Evolutionary conservation across 2,329 filamentous ascomycete species (phyloP).

Genomic region (Pseudogymnoascus sp.): DNA sequence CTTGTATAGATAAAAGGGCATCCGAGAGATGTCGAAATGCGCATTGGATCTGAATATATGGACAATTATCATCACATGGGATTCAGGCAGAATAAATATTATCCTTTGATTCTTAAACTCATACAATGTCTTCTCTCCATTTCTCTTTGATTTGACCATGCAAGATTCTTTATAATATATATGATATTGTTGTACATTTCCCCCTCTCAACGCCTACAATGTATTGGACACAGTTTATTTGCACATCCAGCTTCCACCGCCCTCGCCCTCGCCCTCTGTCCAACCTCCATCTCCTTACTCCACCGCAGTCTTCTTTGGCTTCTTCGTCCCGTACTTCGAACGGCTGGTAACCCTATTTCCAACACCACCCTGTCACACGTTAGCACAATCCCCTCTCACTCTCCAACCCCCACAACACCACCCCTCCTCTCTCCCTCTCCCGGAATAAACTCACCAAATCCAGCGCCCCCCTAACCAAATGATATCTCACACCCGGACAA

Average conservation of each 20-base stretch:
- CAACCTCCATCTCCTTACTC: not conserved
- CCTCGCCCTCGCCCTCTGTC: not conserved
- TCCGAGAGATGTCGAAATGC: not conserved
- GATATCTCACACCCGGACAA: constrained; percentile 97
- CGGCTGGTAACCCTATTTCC: constrained; percentile 73
- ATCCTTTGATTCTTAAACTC: not conserved
- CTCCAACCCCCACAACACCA: not conserved
- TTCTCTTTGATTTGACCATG: not conserved
- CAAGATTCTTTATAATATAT: not conserved
- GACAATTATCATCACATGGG: not conserved
- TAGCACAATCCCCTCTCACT: constrained; percentile 20
- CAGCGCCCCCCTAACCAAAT: constrained; percentile 81
- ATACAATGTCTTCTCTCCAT: not conserved
- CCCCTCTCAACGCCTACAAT: constrained; percentile 7
- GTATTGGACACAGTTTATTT: constrained; percentile 5
- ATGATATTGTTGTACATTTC: not conserved
- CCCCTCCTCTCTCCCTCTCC: not conserved
- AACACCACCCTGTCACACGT: constrained; percentile 68
- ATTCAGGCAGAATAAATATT: not conserved
- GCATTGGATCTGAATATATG: not conserved
- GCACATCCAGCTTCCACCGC: not conserved
- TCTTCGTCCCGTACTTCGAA: constrained; percentile 98
- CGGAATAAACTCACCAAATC: constrained; percentile 66
- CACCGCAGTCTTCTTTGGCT: constrained; percentile 69
- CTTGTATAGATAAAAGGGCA: not conserved